Percentiles rank a stretch among this genome's conserved stretches.
Evolutionary conservation across 2,329 filamentous ascomycete genomes (phyloP).

Genomic region (Fusarium illudens): DNA sequence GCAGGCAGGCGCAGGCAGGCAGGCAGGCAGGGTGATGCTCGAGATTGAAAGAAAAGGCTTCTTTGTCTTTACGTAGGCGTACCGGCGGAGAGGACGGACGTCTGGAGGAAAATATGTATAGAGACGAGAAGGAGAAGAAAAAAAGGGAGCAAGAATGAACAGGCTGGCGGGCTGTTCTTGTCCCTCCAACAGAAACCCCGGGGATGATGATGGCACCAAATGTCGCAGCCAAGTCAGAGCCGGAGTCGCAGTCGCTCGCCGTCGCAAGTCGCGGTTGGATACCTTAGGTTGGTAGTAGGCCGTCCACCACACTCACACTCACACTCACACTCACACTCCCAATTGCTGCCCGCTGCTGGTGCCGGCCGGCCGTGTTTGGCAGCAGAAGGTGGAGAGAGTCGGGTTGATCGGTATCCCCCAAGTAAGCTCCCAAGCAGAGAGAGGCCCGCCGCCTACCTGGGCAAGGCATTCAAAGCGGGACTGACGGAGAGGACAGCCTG

Average conservation of each 20-base stretch:
- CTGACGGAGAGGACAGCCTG: slow-evolving; percentile 2
- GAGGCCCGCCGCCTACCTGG: slow-evolving; percentile 13
- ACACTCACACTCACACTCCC: background rate
- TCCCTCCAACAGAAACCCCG: slow-evolving; percentile 7
- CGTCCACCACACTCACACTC: slow-evolving; percentile 2
- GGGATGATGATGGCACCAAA: slow-evolving; percentile 21
- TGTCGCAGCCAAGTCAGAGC: slow-evolving; percentile 22
- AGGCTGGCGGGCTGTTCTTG: slow-evolving; percentile 2
- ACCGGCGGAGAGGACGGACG: background rate
- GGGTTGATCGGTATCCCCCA: slow-evolving; percentile 16
- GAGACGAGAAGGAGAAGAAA: background rate
- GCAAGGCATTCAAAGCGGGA: slow-evolving; percentile 25
- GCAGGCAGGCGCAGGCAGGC: slow-evolving; percentile 7
- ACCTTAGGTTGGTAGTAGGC: slow-evolving; percentile 2
- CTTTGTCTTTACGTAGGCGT: slow-evolving; percentile 16
- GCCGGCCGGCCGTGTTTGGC: slow-evolving; percentile 25
- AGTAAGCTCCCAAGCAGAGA: slow-evolving; percentile 18
- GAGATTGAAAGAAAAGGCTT: slow-evolving; percentile 4
- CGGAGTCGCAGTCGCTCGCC: slow-evolving; percentile 9
- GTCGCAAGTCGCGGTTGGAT: slow-evolving; percentile 12
- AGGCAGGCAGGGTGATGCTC: slow-evolving; percentile 2
- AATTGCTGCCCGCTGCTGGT: slow-evolving; percentile 2
- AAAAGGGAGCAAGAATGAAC: slow-evolving; percentile 13
- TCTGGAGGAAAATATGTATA: background rate
- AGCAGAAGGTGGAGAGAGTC: slow-evolving; percentile 20